Evolutionary conservation across 2,329 filamentous ascomycete species (phyloP), one percentile per base, ranked within the genome.

Genomic region (Exophiala aquamarina): DNA sequence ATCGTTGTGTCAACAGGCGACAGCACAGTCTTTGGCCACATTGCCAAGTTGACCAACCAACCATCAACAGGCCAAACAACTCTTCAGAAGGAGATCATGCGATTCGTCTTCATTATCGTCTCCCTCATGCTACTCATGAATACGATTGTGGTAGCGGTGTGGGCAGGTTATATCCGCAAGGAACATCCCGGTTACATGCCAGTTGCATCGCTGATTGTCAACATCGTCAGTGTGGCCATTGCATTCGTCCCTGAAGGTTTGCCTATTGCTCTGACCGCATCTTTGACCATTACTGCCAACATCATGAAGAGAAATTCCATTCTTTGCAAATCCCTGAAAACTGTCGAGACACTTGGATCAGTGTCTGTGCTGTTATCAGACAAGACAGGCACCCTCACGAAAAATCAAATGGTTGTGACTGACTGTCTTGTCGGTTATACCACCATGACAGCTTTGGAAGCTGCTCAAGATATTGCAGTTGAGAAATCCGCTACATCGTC

Each of bases 311-410:
- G 84, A 67, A 84, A 89, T 64, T 85, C 86, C 61, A 82, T 90
- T 34, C 75, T 90, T 7, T 89, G 86, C 79, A 90, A 90, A 68
- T 87, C 83, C 0, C 73, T 91, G 37, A 87, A 87, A 67, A 89
- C 86, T 0, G 85, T 89, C 0, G 86, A 89, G 66, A 89, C 86
- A 0, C 74, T 89, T 0, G 86, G 86, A 1, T 76, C 82, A 0
- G 85, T 89, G 1, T 86, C 83, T 0, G 79, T 87, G 6, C 83
- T 90, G 32, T 88, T 86, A 63, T 87, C 84, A 0, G 86, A 89
- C 63, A 89, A 89, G 70, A 89, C 86, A 0, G 86, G 86, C 7
- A 65, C 61, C 1, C 48, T 70, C 70, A 71, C 77, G 64, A 63
- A 56, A 78, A 87, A 87, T 49, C 80, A 82, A 54, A 89, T 89